These are phyloP conservation scores for Fusarium sp. DNA, from an alignment of 2,329 filamentous ascomycete species.

Conservation along the genomic window DNA sequence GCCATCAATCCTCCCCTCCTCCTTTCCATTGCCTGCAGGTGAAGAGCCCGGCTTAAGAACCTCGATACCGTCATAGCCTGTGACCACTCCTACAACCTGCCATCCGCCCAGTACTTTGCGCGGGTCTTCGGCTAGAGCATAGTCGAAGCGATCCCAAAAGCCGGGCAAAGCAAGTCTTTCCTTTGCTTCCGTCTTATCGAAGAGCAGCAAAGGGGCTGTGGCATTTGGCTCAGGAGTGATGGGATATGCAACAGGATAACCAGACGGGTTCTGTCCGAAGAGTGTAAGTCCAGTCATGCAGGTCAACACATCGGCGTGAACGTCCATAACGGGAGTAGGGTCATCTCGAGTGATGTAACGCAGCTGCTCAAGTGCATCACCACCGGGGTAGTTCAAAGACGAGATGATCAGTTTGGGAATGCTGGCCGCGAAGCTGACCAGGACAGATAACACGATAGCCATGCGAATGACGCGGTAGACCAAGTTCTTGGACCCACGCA, in stretches of 20 bases:
- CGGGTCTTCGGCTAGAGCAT: slow-evolving; percentile 67
- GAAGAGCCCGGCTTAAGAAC: slow-evolving; percentile 61
- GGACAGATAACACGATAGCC: slow-evolving; percentile 67
- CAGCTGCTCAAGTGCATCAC: slow-evolving; percentile 74
- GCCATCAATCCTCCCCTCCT: slow-evolving; percentile 17
- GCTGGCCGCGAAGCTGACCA: slow-evolving; percentile 69
- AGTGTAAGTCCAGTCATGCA: slow-evolving; percentile 79
- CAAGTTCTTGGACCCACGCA: slow-evolving; percentile 69
- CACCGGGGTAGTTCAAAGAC: slow-evolving; percentile 93
- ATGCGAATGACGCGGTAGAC: slow-evolving; percentile 66
- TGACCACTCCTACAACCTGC: slow-evolving; percentile 66
- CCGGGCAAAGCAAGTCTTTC: slow-evolving; percentile 54
- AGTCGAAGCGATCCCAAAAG: slow-evolving; percentile 75
- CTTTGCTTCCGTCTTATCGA: slow-evolving; percentile 71
- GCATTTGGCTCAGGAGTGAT: slow-evolving; percentile 26
- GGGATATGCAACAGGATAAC: slow-evolving; percentile 50
- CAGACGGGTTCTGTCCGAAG: slow-evolving; percentile 64
- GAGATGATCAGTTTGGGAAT: slow-evolving; percentile 79
- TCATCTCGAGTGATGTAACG: slow-evolving; percentile 49
- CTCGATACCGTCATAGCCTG: slow-evolving; percentile 69
- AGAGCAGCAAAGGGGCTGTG: slow-evolving; percentile 50
- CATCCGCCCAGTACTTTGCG: slow-evolving; percentile 61
- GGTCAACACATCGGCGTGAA: slow-evolving; percentile 73
- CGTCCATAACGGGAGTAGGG: slow-evolving; percentile 48
- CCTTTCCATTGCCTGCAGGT: slow-evolving; percentile 1